Evolutionary conservation across 2,329 filamentous ascomycete genomes (phyloP), one percentile per base, ranked within the genome.

Genomic region (Aspergillus udagawae): DNA sequence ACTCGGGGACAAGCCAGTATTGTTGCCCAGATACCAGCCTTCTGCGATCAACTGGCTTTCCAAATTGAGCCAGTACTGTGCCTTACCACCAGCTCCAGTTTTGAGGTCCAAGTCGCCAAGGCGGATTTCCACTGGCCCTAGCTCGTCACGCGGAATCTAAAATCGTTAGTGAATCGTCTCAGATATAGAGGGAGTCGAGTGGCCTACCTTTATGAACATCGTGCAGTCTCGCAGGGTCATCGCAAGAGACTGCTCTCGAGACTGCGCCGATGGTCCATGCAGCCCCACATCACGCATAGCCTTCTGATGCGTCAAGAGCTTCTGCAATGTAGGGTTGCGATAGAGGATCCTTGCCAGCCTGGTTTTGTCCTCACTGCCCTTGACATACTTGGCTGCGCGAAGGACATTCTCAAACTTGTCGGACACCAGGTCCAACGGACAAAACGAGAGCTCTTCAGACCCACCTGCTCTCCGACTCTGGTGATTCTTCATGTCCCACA

Each of bases 211-310:
- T 44, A 91, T 77, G 67, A 88, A 92, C 65, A 90, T 83, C 3
- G 88, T 90, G 70, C 90, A 92, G 76, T 94, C 90, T 51, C 90
- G 80, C 62, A 94, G 72, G 3, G 90, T 92, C 90, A 93, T 93
- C 55, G 89, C 88, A 6, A 90, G 77, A 12, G 83, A 81, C 59
- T 89, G 86, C 28, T 82, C 76, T 10, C 66, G 69, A 35, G 72
- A 71, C 49, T 71, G 62, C n/a, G 68, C 60, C 20, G 69, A 64
- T 8, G 74, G 71, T 3, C 76, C 75, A 25, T 67, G 56, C 6
- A 75, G 57, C 1, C 74, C 73, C 3, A 74, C 70, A 21, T 71
- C 67, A 42, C 66, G 68, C 66, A 73, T 65, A 23, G 59, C 60
- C 28, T 62, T 69, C 59, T 77, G 74, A 49, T 70, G 66, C 2